Conservation (phyloP, 2,329 filamentous ascomycete genomes). For the Clarireedia hainanense region DNA sequence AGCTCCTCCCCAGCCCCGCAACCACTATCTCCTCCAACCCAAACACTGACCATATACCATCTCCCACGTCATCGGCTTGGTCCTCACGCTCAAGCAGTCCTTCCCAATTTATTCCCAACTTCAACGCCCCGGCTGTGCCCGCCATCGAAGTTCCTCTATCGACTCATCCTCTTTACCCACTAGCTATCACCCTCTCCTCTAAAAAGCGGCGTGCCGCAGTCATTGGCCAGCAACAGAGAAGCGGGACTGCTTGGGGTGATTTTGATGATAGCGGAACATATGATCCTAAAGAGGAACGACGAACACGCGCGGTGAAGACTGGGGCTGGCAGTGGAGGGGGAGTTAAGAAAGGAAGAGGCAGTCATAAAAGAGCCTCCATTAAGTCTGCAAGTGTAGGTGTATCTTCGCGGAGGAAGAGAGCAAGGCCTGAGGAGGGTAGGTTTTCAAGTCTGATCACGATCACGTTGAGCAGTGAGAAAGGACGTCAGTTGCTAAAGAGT, state of each 20-base stretch:
- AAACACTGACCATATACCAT: neutral
- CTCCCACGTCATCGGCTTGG: neutral
- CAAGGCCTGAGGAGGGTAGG: too few species aligned
- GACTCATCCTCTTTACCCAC: slow-evolving; percentile 8
- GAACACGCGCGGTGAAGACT: neutral
- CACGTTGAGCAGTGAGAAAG: neutral
- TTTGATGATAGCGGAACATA: slow-evolving; percentile 25
- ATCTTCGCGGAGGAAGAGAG: too few species aligned
- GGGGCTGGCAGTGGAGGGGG: neutral
- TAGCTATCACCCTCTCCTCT: slow-evolving; percentile 14
- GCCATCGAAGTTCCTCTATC: slow-evolving; percentile 17
- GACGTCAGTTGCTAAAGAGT: neutral
- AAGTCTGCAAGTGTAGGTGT: too few species aligned
- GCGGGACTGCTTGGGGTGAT: slow-evolving; percentile 17
- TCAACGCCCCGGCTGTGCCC: slow-evolving; percentile 16
- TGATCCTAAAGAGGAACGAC: slow-evolving; percentile 15
- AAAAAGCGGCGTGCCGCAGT: slow-evolving; percentile 13
- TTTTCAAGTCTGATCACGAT: too few species aligned
- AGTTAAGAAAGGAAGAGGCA: neutral
- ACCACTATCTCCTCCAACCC: neutral
- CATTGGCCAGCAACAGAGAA: slow-evolving; percentile 9
- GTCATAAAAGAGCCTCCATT: neutral
- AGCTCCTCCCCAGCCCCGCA: neutral
- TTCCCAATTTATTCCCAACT: slow-evolving; percentile 18
- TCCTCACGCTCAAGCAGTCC: neutral